Evolutionary conservation across 2,329 filamentous ascomycete species (phyloP), one percentile per base, ranked within the genome.

Genomic region (Alternaria panax): DNA sequence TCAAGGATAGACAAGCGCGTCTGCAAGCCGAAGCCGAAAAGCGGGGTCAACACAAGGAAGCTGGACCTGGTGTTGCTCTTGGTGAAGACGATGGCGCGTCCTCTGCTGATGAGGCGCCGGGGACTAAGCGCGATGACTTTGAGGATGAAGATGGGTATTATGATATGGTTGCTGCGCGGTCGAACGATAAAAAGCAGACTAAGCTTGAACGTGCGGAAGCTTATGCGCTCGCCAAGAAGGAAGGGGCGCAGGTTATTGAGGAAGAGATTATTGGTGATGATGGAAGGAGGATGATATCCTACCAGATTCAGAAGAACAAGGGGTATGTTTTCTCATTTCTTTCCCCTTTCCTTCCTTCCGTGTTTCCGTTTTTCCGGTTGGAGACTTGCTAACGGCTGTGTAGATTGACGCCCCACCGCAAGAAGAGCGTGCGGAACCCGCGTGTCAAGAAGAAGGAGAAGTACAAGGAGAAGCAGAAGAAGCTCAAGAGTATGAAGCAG

Each of bases 391-490:
- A 43, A 58, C 22, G 30, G 9, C 5, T 25, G 27, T 3, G 1
- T 11, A 53, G 56, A 30, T 82, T 99, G 64, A 89, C 92, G 59
- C 92, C 93, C 46, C 90, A 91, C 79, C 86, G 94, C 65, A 96
- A 91, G 85, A 98, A 99, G 88, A 93, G 96, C 70, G 90, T 93
- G 59, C 85, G 94, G 64, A 99, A 99, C 81, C 93, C 95, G 34
- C 86, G 95, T 78, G 94, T 98, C 66, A 99, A 98, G 90, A 98
- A 97, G 90, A 88, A 92, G 80, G 92, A 92, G 88, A 93, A 92
- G 87, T 99, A 88, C 78, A 93, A 96, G 76, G 90, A 93, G 79
- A 97, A 96, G 86, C 91, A 94, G 87, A 98, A 97, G 91, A 97
- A 98, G 85, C 81, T 98, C 75, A 88, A 87, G 72, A 94, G 90